phyloP scores from a whole-genome alignment of 225 moss, liverwort and hornwort genomes.

The Pseudisothecium myosuroides region DNA sequence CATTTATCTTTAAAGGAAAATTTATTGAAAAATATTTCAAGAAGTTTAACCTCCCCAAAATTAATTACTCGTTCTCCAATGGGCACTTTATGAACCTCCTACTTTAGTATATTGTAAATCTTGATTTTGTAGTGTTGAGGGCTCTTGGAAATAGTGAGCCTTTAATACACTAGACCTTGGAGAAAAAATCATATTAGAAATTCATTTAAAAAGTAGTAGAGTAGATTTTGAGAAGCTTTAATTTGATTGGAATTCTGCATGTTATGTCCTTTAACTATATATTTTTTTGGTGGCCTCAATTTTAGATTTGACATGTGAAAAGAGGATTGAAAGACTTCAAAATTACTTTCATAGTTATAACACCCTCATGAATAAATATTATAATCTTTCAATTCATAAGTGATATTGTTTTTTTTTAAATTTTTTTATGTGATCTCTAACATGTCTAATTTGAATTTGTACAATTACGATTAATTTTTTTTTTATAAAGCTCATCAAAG shows the following conservation, averaged over 20 bases:
- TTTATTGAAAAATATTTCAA: no score
- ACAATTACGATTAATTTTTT: background rate
- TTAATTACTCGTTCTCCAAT: background rate
- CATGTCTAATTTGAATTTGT: background rate
- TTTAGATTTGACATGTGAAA: background rate
- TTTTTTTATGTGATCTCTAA: background rate
- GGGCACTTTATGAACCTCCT: no score
- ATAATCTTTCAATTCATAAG: background rate
- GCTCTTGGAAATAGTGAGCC: no score
- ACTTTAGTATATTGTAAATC: background rate
- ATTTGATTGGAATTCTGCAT: background rate
- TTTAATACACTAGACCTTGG: background rate
- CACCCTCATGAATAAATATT: background rate
- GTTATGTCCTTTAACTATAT: no score
- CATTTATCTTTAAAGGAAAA: no score
- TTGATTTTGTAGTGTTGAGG: background rate
- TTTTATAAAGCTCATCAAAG: background rate
- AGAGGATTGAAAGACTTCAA: background rate
- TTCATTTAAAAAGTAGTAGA: background rate
- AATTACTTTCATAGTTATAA: no score
- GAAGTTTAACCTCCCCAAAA: background rate
- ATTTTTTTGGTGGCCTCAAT: background rate
- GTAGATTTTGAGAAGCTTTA: accelerated
- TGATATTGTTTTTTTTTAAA: background rate
- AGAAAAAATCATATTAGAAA: background rate